Base-by-base conservation (phyloP, 306 rosid genomes). In the Trifolium subterraneum region DNA sequence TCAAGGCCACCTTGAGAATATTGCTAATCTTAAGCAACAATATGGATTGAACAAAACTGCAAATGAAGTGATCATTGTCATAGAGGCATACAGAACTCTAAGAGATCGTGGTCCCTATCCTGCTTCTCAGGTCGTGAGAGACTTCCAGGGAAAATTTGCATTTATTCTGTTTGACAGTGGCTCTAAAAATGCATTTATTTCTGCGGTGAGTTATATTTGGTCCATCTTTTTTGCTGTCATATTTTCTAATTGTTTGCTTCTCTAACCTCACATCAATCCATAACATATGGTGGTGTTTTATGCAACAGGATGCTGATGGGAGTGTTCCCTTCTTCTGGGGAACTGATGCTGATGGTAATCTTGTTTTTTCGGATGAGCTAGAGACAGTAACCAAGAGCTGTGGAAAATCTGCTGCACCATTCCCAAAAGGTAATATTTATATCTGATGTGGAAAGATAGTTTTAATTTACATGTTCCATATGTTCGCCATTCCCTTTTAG, bases 81-180 rank as follows among this genome's bases (percentile, higher is more conserved):
- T 92, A 29, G 99, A 95, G 82, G 99, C 98, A 18, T 95, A 88
- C 85, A 85, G 97, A 68, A 92, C 97, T 65, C 85, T 95, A 58
- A 83, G 99, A 80, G 99, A 95, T 44, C 96, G 99, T 11, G 99
- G 99, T 67, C 99, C 99, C 36, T 95, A 90, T 63, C 94, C 99
- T 73, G 89, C 90, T 29, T 88, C 92, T 75, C 98, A 95, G 82
- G 99, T 95, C 72, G 97, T 92, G 81, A 92, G 96, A 88, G 99
- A 92, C 74, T 87, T 94, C 86, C 88, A 90, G 15, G 98, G 99
- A 75, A 94, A 92, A 79, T 94, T 86, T 83, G 85, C 93, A 14
- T 94, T 92, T 77, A 33, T 92, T 75, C 90, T 94, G 72, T 92
- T 63, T 55, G 99, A 94, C 82, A 79, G 93, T 75, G 29, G 89